Percentiles rank a stretch among this genome's conserved stretches.
Conservation (phyloP, 768 basidiomycete genomes). For the Leccinum subgranulosum region DNA sequence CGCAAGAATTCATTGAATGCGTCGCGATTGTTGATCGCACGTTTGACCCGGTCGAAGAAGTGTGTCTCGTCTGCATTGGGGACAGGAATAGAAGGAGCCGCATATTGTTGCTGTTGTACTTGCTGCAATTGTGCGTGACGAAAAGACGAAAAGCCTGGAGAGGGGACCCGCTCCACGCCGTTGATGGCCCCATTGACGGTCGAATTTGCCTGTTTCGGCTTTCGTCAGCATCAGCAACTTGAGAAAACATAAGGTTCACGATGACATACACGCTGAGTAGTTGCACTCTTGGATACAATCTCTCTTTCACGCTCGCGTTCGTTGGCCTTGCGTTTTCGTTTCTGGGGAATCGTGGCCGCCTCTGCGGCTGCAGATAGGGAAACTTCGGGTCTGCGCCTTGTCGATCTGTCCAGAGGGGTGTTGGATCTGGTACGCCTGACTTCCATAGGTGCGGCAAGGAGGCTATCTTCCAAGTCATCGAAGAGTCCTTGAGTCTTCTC, state of each 20-base stretch:
- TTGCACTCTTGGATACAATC: conserved; percentile 20
- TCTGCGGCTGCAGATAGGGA: conserved; percentile 39
- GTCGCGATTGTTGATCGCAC: conserved; percentile 66
- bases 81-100: conserved; percentile 12
- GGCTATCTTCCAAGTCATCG: conserved; percentile 40
- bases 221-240: conserved; percentile 7
- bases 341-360: conserved; percentile 50
- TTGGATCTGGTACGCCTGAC: conserved; percentile 35
- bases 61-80: conserved; percentile 55
- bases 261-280: conserved; percentile 26
- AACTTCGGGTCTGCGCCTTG: conserved; percentile 45
- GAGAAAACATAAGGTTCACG: not conserved
- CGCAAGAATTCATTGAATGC: conserved; percentile 94
- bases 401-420: conserved; percentile 35
- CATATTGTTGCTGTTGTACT: conserved; percentile 18
- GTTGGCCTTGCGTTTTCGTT: conserved; percentile 63
- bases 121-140: conserved; percentile 27
- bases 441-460: conserved; percentile 26
- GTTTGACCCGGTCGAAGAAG: conserved; percentile 91
- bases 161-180: conserved; percentile 21
- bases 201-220: conserved; percentile 22
- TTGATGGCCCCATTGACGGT: conserved; percentile 17
- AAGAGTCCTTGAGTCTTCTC: conserved; percentile 50
- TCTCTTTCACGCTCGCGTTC: conserved; percentile 41
- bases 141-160: conserved; percentile 19